Conservation (phyloP, 495 filamentous ascomycete genomes). For the Xylona heveae region DNA sequence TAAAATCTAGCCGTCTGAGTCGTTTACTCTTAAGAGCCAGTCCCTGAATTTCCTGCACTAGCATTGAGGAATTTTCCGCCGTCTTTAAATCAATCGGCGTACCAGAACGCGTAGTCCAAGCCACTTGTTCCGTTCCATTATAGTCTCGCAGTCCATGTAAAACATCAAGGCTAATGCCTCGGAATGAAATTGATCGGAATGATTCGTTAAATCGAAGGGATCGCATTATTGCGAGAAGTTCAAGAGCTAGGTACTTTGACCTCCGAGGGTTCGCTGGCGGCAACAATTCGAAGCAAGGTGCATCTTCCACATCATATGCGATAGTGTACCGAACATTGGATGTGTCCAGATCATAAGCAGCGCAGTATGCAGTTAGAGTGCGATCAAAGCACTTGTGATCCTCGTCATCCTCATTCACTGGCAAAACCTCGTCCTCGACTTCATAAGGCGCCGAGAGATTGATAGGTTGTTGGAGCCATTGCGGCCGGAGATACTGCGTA, state of each 20-base stretch:
- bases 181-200: conserved; percentile 70
- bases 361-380: conserved; percentile 70
- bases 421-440: conserved; percentile 39
- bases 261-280: conserved; percentile 32
- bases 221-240: conserved; percentile 70
- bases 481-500: conserved; percentile 60
- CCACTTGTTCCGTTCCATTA: conserved; percentile 41
- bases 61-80: conserved; percentile 33
- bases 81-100: conserved; percentile 33
- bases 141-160: conserved; percentile 39
- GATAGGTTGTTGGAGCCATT: conserved; percentile 57
- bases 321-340: conserved; percentile 61
- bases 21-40: conserved; percentile 43
- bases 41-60: conserved; percentile 55
- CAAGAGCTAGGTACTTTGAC: conserved; percentile 42
- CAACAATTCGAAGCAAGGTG: conserved; percentile 65
- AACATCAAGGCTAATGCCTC: conserved; percentile 45
- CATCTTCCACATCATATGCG: conserved; percentile 54
- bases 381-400: conserved; percentile 65
- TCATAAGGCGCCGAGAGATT: conserved; percentile 38
- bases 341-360: conserved; percentile 51
- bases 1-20: conserved; percentile 43
- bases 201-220: conserved; percentile 82
- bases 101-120: conserved; percentile 33
- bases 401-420: conserved; percentile 39